Conservation (phyloP, 768 basidiomycete genomes). For the Kwoniella dendrophila region DNA sequence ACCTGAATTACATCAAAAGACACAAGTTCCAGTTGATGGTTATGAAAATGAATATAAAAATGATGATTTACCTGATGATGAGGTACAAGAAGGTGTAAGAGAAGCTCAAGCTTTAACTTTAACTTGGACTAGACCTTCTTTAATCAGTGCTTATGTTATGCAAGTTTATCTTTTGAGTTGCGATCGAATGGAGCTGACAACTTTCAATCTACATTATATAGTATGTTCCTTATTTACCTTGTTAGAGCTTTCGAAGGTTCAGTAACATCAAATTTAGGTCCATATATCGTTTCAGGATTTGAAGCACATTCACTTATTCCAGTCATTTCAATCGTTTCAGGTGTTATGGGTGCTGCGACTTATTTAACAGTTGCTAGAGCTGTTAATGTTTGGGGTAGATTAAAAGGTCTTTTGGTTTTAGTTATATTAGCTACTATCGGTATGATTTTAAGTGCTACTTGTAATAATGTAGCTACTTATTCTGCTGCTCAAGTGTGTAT, state of each 20-base stretch:
- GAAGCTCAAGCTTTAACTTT: conserved; percentile 32
- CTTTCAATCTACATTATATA: no score
- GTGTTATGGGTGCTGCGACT: conserved; percentile 32
- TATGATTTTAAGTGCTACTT: conserved; percentile 40
- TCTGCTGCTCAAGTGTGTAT: conserved; percentile 44
- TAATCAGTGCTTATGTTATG: conserved; percentile 30
- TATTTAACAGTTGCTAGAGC: conserved; percentile 41
- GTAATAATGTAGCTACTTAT: conserved; percentile 38
- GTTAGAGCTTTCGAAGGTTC: conserved; percentile 40
- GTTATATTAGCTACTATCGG: conserved; percentile 35
- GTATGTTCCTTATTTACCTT: conserved; percentile 41
- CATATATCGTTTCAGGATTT: conserved; percentile 39
- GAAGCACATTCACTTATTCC: conserved; percentile 46
- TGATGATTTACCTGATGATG: neutral
- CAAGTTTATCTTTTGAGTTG: conserved; percentile 10
- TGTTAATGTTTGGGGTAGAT: conserved; percentile 40
- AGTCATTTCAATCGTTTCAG: conserved; percentile 38
- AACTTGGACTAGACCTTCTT: conserved; percentile 28
- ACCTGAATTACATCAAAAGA: no score
- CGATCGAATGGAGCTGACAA: neutral
- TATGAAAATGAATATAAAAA: neutral
- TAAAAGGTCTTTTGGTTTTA: conserved; percentile 30
- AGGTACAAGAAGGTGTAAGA: conserved; percentile 31
- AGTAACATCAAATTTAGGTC: conserved; percentile 35
- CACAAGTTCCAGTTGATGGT: no score